phyloP scores from a whole-genome alignment of 441 rosid species.

The Pelargonium myrrhifolium region DNA sequence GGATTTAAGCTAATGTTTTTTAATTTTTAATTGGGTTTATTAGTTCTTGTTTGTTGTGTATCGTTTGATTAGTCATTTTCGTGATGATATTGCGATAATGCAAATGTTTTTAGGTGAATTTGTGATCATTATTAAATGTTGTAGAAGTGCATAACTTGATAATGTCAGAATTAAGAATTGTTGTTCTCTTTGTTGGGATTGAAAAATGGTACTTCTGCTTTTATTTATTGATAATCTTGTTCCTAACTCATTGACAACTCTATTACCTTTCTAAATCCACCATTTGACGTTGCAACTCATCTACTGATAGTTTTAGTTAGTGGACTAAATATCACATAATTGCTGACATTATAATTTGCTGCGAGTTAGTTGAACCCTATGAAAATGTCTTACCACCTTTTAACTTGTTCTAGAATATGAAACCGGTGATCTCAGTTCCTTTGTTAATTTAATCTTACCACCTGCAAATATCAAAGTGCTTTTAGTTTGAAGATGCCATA shows the following conservation, averaged over 20 bases:
- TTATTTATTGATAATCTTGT: neutral
- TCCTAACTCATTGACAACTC: neutral
- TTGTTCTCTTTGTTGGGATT: neutral
- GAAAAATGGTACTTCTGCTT: neutral
- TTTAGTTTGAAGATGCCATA: neutral
- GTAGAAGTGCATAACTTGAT: neutral
- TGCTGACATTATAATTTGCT: neutral
- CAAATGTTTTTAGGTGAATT: conserved; percentile 1
- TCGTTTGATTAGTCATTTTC: neutral
- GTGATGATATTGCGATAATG: neutral
- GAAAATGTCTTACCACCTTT: neutral
- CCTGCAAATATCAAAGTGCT: neutral
- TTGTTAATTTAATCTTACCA: too few species aligned
- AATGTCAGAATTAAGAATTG: neutral
- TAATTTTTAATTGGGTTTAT: neutral
- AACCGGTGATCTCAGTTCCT: neutral
- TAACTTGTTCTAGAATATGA: neutral
- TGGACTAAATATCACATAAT: neutral
- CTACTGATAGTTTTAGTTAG: neutral
- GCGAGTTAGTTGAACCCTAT: neutral
- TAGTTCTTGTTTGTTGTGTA: neutral
- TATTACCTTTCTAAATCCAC: too few species aligned
- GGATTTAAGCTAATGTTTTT: neutral
- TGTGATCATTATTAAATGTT: neutral
- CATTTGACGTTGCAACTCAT: too few species aligned